A percentile compares a stretch with the other conserved stretches of the same genome.
These are phyloP conservation scores for Ophiostoma himal-ulmi DNA, from an alignment of 2,329 filamentous ascomycete genomes.

Conservation along the genomic window DNA sequence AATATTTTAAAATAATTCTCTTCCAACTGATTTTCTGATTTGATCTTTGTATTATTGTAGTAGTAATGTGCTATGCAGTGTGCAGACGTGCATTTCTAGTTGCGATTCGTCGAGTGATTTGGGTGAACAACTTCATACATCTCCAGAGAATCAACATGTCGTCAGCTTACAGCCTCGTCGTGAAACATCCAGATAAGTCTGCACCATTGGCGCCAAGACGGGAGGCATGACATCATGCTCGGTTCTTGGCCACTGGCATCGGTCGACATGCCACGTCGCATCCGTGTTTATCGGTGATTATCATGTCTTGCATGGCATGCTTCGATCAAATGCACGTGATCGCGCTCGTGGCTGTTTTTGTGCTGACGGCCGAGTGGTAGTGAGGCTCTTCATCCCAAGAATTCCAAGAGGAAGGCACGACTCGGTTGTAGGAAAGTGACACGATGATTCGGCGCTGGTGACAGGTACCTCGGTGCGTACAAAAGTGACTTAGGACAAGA, in stretches of 20 bases:
- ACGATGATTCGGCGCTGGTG: neutral
- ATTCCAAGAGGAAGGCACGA: neutral
- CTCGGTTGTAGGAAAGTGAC: neutral
- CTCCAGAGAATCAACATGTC: neutral
- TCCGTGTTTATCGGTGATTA: neutral
- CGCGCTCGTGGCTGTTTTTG: neutral
- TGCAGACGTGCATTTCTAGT: too few species aligned
- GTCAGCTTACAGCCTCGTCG: neutral
- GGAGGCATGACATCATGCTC: neutral
- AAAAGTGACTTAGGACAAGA: neutral
- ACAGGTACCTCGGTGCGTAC: neutral
- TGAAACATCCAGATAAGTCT: neutral
- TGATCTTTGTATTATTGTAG: too few species aligned
- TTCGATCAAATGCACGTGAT: neutral
- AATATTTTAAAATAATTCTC: neutral
- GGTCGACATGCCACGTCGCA: neutral
- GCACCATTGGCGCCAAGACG: constrained; percentile 3
- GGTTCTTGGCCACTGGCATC: neutral
- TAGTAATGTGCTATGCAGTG: too few species aligned
- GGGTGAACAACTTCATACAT: too few species aligned
- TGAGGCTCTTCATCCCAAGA: neutral
- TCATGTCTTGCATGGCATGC: neutral
- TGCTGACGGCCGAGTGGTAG: neutral
- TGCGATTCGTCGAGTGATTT: too few species aligned
- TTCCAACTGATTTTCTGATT: too few species aligned